Percentiles rank a stretch among this genome's conserved stretches.
Conservation (phyloP, 129 eudicot genomes). For the Heracleum sosnowskyi region DNA sequence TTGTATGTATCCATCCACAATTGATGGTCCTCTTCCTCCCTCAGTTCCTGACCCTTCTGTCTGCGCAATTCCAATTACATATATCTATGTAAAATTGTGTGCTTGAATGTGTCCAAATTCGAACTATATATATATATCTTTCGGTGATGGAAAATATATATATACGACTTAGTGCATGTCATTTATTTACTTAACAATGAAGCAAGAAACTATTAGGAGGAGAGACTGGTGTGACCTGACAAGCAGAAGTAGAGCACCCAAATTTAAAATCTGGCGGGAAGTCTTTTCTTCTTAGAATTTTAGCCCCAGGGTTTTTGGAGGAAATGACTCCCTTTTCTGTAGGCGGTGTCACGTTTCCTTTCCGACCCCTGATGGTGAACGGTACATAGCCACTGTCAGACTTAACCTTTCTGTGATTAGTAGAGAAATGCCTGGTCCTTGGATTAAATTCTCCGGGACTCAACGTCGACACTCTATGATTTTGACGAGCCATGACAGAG, state of each 20-base stretch:
- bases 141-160: no score
- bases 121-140: no score
- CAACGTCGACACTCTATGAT: not conserved
- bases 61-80: not conserved
- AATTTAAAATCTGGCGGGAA: constrained; percentile 1
- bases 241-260: constrained; percentile 14
- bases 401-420: not conserved
- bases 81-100: no score
- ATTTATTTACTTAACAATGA: no score
- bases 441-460: not conserved
- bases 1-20: constrained; percentile 4
- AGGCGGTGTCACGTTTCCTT: not conserved
- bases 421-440: not conserved
- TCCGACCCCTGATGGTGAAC: not conserved
- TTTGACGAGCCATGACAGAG: not conserved
- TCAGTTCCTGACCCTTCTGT: constrained; percentile 11
- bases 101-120: no score
- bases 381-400: not conserved
- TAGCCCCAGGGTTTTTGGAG: not conserved
- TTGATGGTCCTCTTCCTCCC: constrained; percentile 14
- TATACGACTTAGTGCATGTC: no score
- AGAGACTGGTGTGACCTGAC: not conserved
- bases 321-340: not conserved
- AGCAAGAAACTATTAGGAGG: no score
- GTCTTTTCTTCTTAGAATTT: not conserved